phyloP scores from a whole-genome alignment of 306 rosid genomes.

The Lablab purpureus region DNA sequence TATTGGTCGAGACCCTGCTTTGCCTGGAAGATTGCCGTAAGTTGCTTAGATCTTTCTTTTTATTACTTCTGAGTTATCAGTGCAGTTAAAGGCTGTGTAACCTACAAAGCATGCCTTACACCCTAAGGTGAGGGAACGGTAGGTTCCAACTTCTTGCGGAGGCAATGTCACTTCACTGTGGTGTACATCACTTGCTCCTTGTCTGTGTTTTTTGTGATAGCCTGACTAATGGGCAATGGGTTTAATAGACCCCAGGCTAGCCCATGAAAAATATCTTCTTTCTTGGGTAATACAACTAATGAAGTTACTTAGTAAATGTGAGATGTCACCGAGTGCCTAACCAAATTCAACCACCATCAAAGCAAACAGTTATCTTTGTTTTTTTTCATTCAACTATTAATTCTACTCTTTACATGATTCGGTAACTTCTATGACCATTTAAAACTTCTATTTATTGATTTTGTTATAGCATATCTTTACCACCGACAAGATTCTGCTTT shows the following conservation, averaged over 20 bases:
- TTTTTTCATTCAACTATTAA: not conserved
- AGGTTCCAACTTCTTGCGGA: not conserved
- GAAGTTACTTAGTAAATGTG: not conserved
- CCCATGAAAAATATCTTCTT: slow-evolving; percentile 5
- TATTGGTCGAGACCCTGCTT: slow-evolving; percentile 58
- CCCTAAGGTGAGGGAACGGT: not conserved
- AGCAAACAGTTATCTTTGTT: not conserved
- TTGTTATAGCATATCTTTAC: not conserved
- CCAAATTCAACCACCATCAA: not conserved
- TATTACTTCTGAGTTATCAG: not conserved
- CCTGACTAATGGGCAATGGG: not conserved
- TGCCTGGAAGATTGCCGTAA: slow-evolving; percentile 75
- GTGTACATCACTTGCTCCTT: not conserved
- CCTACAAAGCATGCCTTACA: not conserved
- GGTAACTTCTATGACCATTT: not conserved
- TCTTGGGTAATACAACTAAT: not conserved
- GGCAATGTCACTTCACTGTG: not conserved
- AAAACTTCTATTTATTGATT: not conserved
- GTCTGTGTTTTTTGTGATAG: not conserved
- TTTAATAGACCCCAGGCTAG: not conserved
- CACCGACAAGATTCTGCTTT: not conserved
- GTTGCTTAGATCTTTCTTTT: slow-evolving; percentile 49
- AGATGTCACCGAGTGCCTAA: not conserved
- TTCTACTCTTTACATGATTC: not conserved
- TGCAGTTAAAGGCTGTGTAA: slow-evolving; percentile 12